Percentiles rank a stretch among this genome's conserved stretches.
Conservation (phyloP, 1,284 basidiomycete genomes). For the Leccinum fuscescens region DNA sequence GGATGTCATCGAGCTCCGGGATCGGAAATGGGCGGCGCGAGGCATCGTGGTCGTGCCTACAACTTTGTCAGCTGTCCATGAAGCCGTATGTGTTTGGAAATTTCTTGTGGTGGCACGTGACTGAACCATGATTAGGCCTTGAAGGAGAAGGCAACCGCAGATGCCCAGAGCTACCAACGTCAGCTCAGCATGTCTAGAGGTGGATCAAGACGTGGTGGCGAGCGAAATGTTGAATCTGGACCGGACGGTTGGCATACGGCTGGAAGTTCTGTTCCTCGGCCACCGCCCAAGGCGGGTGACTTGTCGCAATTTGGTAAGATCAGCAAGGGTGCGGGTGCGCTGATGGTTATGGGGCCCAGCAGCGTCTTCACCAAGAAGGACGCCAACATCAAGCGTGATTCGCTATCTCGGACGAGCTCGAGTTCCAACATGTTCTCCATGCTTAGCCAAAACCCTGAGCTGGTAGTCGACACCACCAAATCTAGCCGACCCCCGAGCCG, state of each 20-base stretch:
- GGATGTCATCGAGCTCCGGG: constrained; percentile 89
- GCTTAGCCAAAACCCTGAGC: constrained; percentile 61
- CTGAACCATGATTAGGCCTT: constrained; percentile 47
- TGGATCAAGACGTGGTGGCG: constrained; percentile 86
- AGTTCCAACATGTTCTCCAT: constrained; percentile 87
- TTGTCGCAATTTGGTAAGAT: constrained; percentile 88
- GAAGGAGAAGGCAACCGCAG: constrained; percentile 65
- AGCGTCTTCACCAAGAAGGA: constrained; percentile 79
- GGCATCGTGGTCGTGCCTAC: constrained; percentile 78
- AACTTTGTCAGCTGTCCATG: constrained; percentile 88
- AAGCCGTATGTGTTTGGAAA: constrained; percentile 56
- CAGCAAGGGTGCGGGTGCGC: constrained; percentile 49
- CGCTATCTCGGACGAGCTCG: constrained; percentile 76
- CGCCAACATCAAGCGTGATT: constrained; percentile 54
- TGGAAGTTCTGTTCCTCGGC: constrained; percentile 54
- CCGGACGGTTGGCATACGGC: constrained; percentile 91
- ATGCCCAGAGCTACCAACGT: constrained; percentile 59
- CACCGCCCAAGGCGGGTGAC: constrained; percentile 80
- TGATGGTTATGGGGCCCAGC: constrained; percentile 74
- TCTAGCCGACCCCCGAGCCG: constrained; percentile 48
- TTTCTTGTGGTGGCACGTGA: constrained; percentile 8
- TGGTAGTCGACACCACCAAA: constrained; percentile 48
- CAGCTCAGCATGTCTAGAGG: constrained; percentile 65
- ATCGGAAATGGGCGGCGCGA: constrained; percentile 78
- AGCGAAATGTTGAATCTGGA: constrained; percentile 54